Evolutionary conservation across 306 rosid species (phyloP), one percentile per base, ranked within the genome.

Genomic region (Urtica urens): DNA sequence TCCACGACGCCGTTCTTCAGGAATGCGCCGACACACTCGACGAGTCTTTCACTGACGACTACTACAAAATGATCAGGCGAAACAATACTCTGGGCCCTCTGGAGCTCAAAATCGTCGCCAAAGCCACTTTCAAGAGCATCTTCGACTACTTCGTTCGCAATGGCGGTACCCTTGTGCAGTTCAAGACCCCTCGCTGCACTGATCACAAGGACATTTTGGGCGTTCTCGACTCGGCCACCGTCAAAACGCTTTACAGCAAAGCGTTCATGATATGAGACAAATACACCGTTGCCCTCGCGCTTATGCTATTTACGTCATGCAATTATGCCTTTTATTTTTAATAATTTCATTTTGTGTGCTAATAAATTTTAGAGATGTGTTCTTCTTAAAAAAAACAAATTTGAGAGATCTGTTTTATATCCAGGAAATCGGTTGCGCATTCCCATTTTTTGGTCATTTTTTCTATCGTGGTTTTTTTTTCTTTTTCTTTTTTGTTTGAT

Each of bases 131-230:
- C 55, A 81, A 59, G 71, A 84, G 77, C 62, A 79, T 88, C 23
- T 49, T 88, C 67, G 97, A 88, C 18, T 40, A 56, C 21, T 88
- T 69, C 51, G 66, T 84, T 0, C 75, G 78, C 0, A 84, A 71
- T 30, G 97, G 97, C 1, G 78, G 81, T 0, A 87, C 90, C 0
- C 19, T 88, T 53, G 69, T 85, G 79, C 97, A 88, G 23, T 88
- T 76, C 57, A 88, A 88, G 86, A 88, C 82, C 5, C 97, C 97
- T 11, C 63, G 97, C 66, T 88, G 97, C 74, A 88, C 97, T 13
- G 68, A 47, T 29, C 70, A 88, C 39, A 64, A 55, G 29, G 64
- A 15, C 25, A 63, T 84, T 12, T 74, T 88, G 0, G 34, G 31
- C 1, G 84, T 84, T 60, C 93, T 88, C 26, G 57, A 70, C 42